phyloP scores from a whole-genome alignment of 2,329 filamentous ascomycete genomes.

The Drechslerella dactyloides region DNA sequence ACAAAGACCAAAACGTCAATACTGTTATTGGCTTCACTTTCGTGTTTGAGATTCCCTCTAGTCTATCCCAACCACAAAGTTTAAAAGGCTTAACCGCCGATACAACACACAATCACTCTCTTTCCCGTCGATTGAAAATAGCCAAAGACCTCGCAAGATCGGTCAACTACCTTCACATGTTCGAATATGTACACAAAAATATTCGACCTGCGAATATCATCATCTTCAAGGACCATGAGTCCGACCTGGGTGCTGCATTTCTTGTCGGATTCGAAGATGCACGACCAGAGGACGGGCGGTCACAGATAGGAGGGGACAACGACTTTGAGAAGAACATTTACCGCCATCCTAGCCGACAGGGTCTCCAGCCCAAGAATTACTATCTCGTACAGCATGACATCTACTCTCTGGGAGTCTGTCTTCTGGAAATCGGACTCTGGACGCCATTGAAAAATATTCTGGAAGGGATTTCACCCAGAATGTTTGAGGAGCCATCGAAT shows the following conservation, averaged over 20 bases:
- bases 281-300: constrained; percentile 57
- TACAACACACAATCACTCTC: constrained; percentile 42
- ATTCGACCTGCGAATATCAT: constrained; percentile 61
- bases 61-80: constrained; percentile 35
- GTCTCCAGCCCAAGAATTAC: constrained; percentile 56
- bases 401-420: constrained; percentile 65
- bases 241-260: constrained; percentile 56
- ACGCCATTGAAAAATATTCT: constrained; percentile 9
- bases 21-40: constrained; percentile 11
- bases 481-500: no score
- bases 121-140: constrained; percentile 56
- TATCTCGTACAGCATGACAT: constrained; percentile 66
- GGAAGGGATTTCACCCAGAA: not conserved
- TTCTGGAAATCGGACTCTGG: constrained; percentile 65
- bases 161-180: constrained; percentile 58
- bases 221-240: constrained; percentile 52
- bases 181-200: constrained; percentile 61
- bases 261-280: constrained; percentile 62
- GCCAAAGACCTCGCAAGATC: constrained; percentile 57
- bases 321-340: constrained; percentile 62
- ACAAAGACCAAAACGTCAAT: constrained; percentile 13
- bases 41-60: constrained; percentile 36
- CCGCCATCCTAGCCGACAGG: constrained; percentile 62
- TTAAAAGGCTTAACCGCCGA: constrained; percentile 42
- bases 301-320: constrained; percentile 57